Evolutionary conservation across 306 rosid species (phyloP).

Genomic region (Cicer judaicum): DNA sequence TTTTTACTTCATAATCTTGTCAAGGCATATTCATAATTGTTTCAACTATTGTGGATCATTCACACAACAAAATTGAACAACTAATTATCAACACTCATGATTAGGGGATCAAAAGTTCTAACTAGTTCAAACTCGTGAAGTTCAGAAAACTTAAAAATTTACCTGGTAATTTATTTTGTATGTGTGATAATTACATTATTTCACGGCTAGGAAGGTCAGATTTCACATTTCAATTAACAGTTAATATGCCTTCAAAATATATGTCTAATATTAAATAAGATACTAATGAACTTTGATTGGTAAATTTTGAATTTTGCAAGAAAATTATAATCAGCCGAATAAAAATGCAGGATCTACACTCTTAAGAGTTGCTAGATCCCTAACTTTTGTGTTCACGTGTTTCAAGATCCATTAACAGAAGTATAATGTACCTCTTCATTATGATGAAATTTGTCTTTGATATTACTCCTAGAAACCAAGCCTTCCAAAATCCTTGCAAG

Average conservation of each 20-base stretch:
- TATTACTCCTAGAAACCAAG: conserved; percentile 62
- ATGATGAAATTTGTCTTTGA: conserved; percentile 61
- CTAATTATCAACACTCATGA: conserved; percentile 8
- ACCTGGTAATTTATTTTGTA: neutral
- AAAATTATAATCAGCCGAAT: neutral
- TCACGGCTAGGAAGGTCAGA: neutral
- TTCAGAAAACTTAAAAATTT: conserved; percentile 16
- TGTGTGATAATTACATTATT: neutral
- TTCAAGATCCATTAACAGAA: conserved; percentile 3
- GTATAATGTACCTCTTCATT: conserved; percentile 63
- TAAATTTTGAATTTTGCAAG: conserved; percentile 3
- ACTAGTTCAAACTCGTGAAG: neutral
- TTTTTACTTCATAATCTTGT: conserved; percentile 55
- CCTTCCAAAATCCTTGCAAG: conserved; percentile 87
- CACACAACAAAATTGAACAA: neutral
- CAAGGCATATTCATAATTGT: conserved; percentile 30
- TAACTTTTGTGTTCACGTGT: neutral
- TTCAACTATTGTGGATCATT: neutral
- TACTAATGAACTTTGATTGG: neutral
- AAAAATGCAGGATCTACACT: neutral
- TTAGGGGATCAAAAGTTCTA: neutral
- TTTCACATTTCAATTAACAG: conserved; percentile 2
- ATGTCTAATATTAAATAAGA: conserved; percentile 32
- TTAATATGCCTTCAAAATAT: conserved; percentile 19
- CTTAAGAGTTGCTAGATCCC: conserved; percentile 7